Evolutionary conservation across 805 yeast species (phyloP).

Genomic region (Ogataea degrootiae): DNA sequence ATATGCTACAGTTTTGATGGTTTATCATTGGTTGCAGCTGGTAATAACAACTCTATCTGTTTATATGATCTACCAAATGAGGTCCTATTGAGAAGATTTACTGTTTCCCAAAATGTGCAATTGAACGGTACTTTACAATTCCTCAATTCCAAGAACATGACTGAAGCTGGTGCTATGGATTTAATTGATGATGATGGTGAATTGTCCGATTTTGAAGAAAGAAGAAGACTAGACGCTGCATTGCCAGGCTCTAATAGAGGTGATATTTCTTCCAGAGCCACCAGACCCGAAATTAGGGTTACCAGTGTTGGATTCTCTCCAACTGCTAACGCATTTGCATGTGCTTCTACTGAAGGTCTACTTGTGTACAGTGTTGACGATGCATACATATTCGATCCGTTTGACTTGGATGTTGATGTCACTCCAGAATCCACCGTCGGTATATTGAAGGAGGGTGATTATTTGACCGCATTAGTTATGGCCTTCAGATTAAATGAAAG

Average conservation of each 20-base stretch:
- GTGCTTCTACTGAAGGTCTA: slow-evolving; percentile 93
- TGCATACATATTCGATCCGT: slow-evolving; percentile 79
- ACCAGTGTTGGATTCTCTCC: slow-evolving; percentile 81
- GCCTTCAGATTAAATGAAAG: slow-evolving; percentile 86
- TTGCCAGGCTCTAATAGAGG: slow-evolving; percentile 87
- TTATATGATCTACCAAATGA: slow-evolving; percentile 86
- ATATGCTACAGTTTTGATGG: slow-evolving; percentile 90
- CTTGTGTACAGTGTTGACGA: slow-evolving; percentile 77
- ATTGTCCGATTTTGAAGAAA: slow-evolving; percentile 75
- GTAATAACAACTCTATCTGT: slow-evolving; percentile 87
- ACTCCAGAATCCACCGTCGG: slow-evolving; percentile 75
- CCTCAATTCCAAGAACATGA: slow-evolving; percentile 76
- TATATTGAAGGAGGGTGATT: slow-evolving; percentile 55
- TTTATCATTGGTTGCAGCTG: slow-evolving; percentile 81
- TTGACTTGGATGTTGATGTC: slow-evolving; percentile 87
- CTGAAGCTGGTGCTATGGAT: slow-evolving; percentile 84
- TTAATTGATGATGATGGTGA: slow-evolving; percentile 84
- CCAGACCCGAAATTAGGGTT: slow-evolving; percentile 80
- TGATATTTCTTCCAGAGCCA: slow-evolving; percentile 70
- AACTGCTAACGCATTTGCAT: slow-evolving; percentile 84
- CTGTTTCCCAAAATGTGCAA: slow-evolving; percentile 84
- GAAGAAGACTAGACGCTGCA: slow-evolving; percentile 46
- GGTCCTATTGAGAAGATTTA: slow-evolving; percentile 76
- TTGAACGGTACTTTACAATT: slow-evolving; percentile 80
- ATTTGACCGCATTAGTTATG: slow-evolving; percentile 81